Percentiles rank a stretch among this genome's conserved stretches.
Evolutionary conservation across 305 asterid species (phyloP).

Genomic region (Fraxinus albicans): DNA sequence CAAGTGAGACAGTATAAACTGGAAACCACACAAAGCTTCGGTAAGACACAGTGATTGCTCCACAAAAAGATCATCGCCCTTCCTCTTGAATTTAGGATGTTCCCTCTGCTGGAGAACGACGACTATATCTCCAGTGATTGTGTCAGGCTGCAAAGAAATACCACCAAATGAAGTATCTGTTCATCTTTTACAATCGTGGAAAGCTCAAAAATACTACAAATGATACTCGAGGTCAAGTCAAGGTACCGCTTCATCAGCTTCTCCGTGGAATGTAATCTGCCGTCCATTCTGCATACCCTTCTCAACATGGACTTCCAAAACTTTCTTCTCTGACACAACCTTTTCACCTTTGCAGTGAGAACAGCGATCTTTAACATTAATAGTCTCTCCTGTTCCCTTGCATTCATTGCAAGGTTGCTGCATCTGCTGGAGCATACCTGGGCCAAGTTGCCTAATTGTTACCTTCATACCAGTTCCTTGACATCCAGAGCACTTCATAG

Average conservation of each 20-base stretch:
- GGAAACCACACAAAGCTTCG: constrained; percentile 69
- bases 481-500: constrained; percentile 47
- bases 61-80: constrained; percentile 51
- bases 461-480: constrained; percentile 51
- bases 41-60: constrained; percentile 50
- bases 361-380: constrained; percentile 57
- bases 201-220: not conserved
- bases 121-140: constrained; percentile 55
- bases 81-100: constrained; percentile 53
- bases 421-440: constrained; percentile 54
- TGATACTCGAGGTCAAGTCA: not conserved
- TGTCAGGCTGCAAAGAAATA: constrained; percentile 52
- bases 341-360: constrained; percentile 60
- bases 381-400: constrained; percentile 59
- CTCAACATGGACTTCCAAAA: constrained; percentile 57
- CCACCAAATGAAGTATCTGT: not conserved
- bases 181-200: not conserved
- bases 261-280: constrained; percentile 53
- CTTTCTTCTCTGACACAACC: constrained; percentile 50
- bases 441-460: constrained; percentile 36
- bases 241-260: constrained; percentile 65
- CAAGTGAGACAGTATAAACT: constrained; percentile 55
- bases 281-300: constrained; percentile 63
- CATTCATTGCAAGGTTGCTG: constrained; percentile 54
- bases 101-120: constrained; percentile 58